These are phyloP conservation scores for Metschnikowia matae DNA, from an alignment of 805 yeast species.

Conservation along the genomic window DNA sequence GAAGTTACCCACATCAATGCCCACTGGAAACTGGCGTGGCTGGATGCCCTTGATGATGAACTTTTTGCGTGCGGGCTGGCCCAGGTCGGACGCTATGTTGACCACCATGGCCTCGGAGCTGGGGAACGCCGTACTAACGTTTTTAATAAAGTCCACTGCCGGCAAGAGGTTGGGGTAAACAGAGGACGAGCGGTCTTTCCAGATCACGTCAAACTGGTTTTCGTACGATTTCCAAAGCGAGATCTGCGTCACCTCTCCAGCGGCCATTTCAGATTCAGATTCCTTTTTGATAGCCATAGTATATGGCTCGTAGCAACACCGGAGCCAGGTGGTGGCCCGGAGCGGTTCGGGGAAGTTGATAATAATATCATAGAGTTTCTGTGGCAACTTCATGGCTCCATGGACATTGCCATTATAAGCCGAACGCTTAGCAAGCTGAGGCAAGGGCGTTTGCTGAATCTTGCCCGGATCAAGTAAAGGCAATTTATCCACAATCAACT, in stretches of 20 bases:
- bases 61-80: conserved; percentile 55
- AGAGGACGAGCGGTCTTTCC: conserved; percentile 36
- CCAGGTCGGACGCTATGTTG: conserved; percentile 38
- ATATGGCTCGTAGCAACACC: conserved; percentile 81
- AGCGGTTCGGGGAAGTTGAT: conserved; percentile 73
- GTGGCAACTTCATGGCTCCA: conserved; percentile 57
- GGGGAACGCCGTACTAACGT: conserved; percentile 84
- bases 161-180: conserved; percentile 54
- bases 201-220: conserved; percentile 67
- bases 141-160: conserved; percentile 95
- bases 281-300: conserved; percentile 21
- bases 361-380: conserved; percentile 54
- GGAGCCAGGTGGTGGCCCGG: conserved; percentile 91
- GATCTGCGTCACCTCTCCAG: conserved; percentile 89
- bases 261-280: conserved; percentile 19
- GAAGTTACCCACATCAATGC: conserved; percentile 40
- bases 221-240: conserved; percentile 96
- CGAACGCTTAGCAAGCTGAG: conserved; percentile 50
- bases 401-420: conserved; percentile 48
- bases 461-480: conserved; percentile 32
- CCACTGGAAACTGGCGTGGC: conserved; percentile 66
- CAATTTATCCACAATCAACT: conserved; percentile 40
- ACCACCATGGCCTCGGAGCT: conserved; percentile 92
- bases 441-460: conserved; percentile 20
- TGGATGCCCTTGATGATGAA: conserved; percentile 93